Evolutionary conservation across 306 rosid species (phyloP), one percentile per base, ranked within the genome.

Genomic region (Corylus heterophylla): DNA sequence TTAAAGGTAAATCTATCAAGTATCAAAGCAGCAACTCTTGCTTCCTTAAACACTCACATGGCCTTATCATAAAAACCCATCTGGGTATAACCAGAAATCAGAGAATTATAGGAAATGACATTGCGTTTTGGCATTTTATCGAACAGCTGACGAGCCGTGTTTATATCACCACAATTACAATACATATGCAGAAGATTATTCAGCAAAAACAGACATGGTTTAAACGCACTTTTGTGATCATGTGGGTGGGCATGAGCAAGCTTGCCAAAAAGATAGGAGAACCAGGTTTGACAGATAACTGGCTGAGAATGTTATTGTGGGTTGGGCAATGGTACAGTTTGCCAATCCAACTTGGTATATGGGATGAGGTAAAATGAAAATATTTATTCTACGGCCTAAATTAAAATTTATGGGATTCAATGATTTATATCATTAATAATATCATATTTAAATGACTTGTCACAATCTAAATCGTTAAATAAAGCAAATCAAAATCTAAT

Each of bases 1-100:
- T 31, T 31, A 74, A 80, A 89, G 71, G 92, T 86, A 54, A 82
- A 83, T 79, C 81, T 87, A 72, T 86, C 90, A 50, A 74, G 80
- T 35, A 74, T 76, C 42, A 79, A 76, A 66, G 74, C 78, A 7
- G 29, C 67, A 74, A 47, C 72, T 74, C 86, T 83, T 54, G 86
- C 89, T 68, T 87, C 78, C 25, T 45, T 37, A 75, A 86, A 82
- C 35, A 85, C 75, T n/a, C 39, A n/a, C 22, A 86, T 37, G 56
- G 77, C 85, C 11, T 74, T 78, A 47, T 58, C 80, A 77, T 62
- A 68, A 12, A 42, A 67, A 20, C 81, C 78, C 74, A 63, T 45
- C 69, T 71, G 67, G 47, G 62, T 69, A 69, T 85, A 83, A 18
- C 87, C 86, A 22, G 83, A 88, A 75, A 88, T 78, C 73, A 88